Evolutionary conservation across 805 yeast species (phyloP).

Genomic region (Saccharomycopsis sp.): DNA sequence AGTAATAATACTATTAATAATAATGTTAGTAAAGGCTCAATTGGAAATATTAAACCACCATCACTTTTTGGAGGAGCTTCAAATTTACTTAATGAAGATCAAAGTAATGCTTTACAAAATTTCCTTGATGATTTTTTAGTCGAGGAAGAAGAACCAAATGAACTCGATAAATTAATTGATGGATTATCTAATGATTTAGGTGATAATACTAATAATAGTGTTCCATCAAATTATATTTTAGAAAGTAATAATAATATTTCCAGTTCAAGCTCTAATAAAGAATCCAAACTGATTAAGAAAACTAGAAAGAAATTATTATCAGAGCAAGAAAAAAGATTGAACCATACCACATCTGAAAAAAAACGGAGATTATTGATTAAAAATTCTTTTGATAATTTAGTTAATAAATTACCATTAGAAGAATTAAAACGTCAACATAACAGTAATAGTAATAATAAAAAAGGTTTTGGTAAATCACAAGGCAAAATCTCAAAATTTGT

Average conservation of each 20-base stretch:
- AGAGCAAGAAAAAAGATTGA: conserved; percentile 26
- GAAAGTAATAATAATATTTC: background rate
- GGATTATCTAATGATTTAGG: background rate
- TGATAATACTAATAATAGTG: background rate
- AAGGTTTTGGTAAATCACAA: conserved; percentile 3
- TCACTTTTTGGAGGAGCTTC: background rate
- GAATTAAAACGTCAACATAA: conserved; percentile 10
- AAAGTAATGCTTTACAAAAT: conserved; percentile 15
- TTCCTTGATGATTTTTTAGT: conserved; percentile 17
- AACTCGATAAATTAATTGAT: conserved; percentile 6
- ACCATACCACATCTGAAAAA: conserved; percentile 31
- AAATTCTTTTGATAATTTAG: conserved; percentile 27
- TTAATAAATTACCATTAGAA: conserved; percentile 20
- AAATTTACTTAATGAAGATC: conserved; percentile 14
- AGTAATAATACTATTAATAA: background rate
- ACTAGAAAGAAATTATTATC: conserved; percentile 20
- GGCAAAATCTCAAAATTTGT: conserved; percentile 20
- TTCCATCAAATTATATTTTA: background rate
- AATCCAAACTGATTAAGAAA: background rate
- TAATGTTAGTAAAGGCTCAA: background rate
- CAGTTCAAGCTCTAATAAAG: background rate
- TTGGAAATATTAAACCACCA: background rate
- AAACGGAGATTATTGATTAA: conserved; percentile 28
- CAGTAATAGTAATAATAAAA: conserved; percentile 15
- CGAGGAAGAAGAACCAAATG: conserved; percentile 9